Evolutionary conservation across 495 filamentous ascomycete species (phyloP), one percentile per base, ranked within the genome.

Genomic region (Amniculicola lignicola): DNA sequence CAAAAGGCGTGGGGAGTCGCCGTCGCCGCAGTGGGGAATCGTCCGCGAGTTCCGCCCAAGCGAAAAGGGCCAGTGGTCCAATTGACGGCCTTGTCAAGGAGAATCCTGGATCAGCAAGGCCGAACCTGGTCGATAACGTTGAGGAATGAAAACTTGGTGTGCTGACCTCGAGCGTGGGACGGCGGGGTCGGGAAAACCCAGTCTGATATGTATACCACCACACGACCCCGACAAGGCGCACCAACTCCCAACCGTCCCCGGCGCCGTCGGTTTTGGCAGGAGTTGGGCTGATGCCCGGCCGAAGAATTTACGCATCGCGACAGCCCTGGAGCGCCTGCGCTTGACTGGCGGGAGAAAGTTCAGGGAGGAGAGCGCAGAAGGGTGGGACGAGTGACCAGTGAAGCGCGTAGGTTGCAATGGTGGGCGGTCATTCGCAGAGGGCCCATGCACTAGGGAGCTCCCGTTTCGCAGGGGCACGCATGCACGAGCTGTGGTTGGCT

Each of bases 301-400:
- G 38, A 25, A 54, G 49, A 24, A 36, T 36, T 27, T n/a, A 19
- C 43, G 24, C 16, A 40, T n/a, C n/a, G n/a, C n/a, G n/a, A n/a
- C n/a, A n/a, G n/a, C 25, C 22, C 18, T 27, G 39, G 55, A 51
- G 61, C 61, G 61, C 55, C 55, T 59, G 56, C 55, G 47, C 38
- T 31, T 55, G 55, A 50, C 41, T 23, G 54, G 33, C 56, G 51
- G 52, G 51, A 38, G 37, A 29, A 43, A 41, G 51, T 40, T 35
- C 46, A 48, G 48, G 35, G 48, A 27, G 38, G 21, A 33, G 42
- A 48, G 22, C 46, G 33, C 42, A 14, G 18, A 51, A 40, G 10
- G 37, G 19, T 7, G 46, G 27, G 24, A 22, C 29, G 37, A 25
- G 21, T 38, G 47, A 47, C 60, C 60, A 63, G 48, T 63, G 42